Percentiles rank a stretch among this genome's conserved stretches.
These are phyloP conservation scores for Pilatotrama ljubarskyi DNA, from an alignment of 768 basidiomycete genomes.

Conservation along the genomic window DNA sequence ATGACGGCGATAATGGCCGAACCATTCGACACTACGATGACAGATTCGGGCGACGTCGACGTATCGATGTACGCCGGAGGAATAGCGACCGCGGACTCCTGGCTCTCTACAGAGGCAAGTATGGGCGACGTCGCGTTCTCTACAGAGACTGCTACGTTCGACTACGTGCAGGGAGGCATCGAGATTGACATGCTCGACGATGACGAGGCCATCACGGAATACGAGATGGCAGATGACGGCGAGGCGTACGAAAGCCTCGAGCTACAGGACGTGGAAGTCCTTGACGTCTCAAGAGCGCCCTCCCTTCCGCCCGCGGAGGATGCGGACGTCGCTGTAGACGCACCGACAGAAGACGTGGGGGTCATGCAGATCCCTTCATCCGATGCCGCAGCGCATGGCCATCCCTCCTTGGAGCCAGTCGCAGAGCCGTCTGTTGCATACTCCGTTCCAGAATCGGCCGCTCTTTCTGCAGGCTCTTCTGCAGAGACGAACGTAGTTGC, in stretches of 20 bases:
- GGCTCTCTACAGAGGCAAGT: slow-evolving; percentile 51
- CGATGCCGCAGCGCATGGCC: not conserved
- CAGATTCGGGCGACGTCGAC: slow-evolving; percentile 59
- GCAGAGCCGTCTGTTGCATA: not conserved
- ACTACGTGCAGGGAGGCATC: slow-evolving; percentile 40
- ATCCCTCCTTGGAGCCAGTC: not conserved
- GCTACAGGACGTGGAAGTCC: slow-evolving; percentile 49
- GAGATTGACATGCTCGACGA: slow-evolving; percentile 71
- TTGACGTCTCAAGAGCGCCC: slow-evolving; percentile 40
- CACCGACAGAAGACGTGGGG: slow-evolving; percentile 30
- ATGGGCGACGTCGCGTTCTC: slow-evolving; percentile 59
- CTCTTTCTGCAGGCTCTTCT: not conserved
- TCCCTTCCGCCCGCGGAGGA: slow-evolving; percentile 26
- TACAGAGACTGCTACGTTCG: slow-evolving; percentile 28
- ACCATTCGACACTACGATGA: slow-evolving; percentile 63
- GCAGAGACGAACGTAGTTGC: not conserved
- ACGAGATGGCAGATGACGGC: slow-evolving; percentile 53
- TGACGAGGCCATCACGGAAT: slow-evolving; percentile 50
- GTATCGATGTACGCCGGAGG: slow-evolving; percentile 52
- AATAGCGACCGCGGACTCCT: slow-evolving; percentile 44
- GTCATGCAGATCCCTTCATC: slow-evolving; percentile 2
- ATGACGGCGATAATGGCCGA: slow-evolving; percentile 37
- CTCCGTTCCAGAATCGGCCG: not conserved
- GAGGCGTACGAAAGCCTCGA: slow-evolving; percentile 36
- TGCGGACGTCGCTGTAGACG: slow-evolving; percentile 59